Base-by-base conservation (phyloP, 2,329 filamentous ascomycete genomes). In the Neospermospora avenae region DNA sequence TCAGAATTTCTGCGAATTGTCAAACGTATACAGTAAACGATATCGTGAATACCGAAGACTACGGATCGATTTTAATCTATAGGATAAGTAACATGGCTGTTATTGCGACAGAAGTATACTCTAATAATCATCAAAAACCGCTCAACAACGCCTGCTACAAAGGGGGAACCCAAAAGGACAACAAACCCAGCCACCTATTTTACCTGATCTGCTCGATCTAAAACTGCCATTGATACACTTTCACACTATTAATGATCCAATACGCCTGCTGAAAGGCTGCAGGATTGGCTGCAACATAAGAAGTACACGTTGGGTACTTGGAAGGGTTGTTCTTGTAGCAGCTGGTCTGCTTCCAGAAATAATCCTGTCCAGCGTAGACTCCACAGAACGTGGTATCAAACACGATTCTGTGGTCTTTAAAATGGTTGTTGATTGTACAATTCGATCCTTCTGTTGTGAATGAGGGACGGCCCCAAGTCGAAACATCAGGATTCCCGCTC, bases 311-410 rank as follows among this genome's bases (percentile, higher is more conserved):
- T 11, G 61, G 55, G 37, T 68, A 69, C 31, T 57, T 53, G 11
- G 53, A 57, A 74, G 74, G 89, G 91, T 62, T 55, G 35, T 81
- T 80, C 10, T 76, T 64, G 63, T 87, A 81, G 60, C 70, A 73
- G 70, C 52, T 70, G 16, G 66, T 68, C 35, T 57, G 48, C 49
- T 58, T 49, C 87, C 89, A 96, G 53, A 87, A 84, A 51, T 77
- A 73, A 16, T 55, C 56, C 49, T 62, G 49, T 8, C 66, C 66
- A 42, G 65, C 64, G 58, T 63, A 96, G 71, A 86, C 84, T 44
- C 90, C 91, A 69, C 91, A 96, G 72, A 95, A 91, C 54, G 89
- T 84, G 4, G 67, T 92, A 68, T 91, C 85, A 65, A 92, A 81
- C 37, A 90, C 85, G 54, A 96, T 82, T 65, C 84, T 84, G 78